Conservation (phyloP, 257 asterid genomes). For the Striga asiatica region DNA sequence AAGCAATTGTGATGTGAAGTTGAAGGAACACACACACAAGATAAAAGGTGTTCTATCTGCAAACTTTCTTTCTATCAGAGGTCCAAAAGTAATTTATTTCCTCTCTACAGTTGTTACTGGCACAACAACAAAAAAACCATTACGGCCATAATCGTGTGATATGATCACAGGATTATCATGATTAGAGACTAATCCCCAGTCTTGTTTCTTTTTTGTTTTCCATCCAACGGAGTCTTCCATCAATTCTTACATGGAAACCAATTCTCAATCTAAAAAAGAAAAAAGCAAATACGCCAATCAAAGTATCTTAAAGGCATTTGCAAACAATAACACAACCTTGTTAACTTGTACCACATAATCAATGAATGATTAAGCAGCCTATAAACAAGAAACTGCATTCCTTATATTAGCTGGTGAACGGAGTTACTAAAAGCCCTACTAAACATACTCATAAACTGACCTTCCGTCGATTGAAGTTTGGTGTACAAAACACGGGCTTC, state of each 20-base stretch:
- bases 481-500: conserved; percentile 67
- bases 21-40: not conserved
- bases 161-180: conserved; percentile 2
- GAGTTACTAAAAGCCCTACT: conserved; percentile 1
- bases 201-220: not conserved
- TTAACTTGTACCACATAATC: not conserved
- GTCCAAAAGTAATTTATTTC: too few species aligned
- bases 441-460: conserved; percentile 29
- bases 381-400: not conserved
- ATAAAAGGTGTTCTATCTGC: not conserved
- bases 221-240: not conserved
- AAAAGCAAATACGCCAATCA: too few species aligned
- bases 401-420: not conserved
- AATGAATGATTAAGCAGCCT: not conserved
- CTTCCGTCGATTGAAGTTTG: conserved; percentile 50
- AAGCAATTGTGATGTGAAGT: not conserved
- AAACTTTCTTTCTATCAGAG: not conserved
- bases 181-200: not conserved
- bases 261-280: not conserved
- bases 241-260: not conserved
- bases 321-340: not conserved
- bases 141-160: not conserved
- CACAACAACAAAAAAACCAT: not conserved
- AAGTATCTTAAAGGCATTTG: not conserved
- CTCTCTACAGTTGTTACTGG: not conserved